Evolutionary conservation across 2,329 filamentous ascomycete genomes (phyloP).

Genomic region (Furcasterigmium furcatum): DNA sequence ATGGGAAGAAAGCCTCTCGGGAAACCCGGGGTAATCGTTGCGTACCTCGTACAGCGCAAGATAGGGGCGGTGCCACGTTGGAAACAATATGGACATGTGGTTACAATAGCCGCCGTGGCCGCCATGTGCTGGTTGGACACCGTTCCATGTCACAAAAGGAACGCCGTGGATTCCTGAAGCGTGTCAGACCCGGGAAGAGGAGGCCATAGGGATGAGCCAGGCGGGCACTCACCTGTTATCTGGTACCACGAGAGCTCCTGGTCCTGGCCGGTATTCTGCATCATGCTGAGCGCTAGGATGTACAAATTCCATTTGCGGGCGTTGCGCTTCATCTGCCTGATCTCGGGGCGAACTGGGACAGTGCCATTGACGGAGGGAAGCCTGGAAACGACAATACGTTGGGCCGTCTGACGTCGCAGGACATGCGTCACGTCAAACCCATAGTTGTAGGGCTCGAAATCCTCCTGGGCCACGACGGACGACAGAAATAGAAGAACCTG

Average conservation of each 20-base stretch:
- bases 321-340: conserved; percentile 62
- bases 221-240: conserved; percentile 58
- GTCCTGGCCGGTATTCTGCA: conserved; percentile 65
- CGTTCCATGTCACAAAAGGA: conserved; percentile 56
- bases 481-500: neutral
- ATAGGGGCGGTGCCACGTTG: conserved; percentile 82
- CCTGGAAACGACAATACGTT: conserved; percentile 38
- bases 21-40: neutral
- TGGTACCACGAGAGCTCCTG: conserved; percentile 72
- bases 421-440: conserved; percentile 39
- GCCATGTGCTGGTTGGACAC: conserved; percentile 48
- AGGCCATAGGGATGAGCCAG: conserved; percentile 2
- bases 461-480: neutral
- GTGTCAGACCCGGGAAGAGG: conserved; percentile 7
- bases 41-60: conserved; percentile 57
- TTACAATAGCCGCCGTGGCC: conserved; percentile 69
- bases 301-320: conserved; percentile 73
- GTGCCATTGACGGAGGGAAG: conserved; percentile 37
- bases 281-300: conserved; percentile 68
- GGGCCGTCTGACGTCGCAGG: conserved; percentile 33
- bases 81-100: conserved; percentile 73
- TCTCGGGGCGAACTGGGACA: conserved; percentile 56
- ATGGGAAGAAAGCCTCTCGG: neutral
- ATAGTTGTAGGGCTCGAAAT: conserved; percentile 40
- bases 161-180: conserved; percentile 73